These are phyloP conservation scores for Nannizzia gypsea DNA, from an alignment of 2,329 filamentous ascomycete species.

Conservation along the genomic window DNA sequence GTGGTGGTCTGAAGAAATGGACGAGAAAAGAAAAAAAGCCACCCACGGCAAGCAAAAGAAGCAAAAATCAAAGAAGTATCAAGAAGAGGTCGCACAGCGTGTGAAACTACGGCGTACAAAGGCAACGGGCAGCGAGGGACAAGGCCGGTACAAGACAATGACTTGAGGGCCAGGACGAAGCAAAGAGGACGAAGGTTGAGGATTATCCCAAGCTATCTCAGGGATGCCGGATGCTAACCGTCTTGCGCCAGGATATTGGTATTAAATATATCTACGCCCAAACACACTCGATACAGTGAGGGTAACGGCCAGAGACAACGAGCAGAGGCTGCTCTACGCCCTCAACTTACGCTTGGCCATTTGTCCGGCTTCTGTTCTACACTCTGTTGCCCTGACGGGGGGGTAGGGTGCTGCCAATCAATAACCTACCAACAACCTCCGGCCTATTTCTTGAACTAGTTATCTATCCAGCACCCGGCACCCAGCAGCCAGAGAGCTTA, in stretches of 20 bases:
- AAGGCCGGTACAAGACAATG: neutral
- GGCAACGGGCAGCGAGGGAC: conserved; percentile 5
- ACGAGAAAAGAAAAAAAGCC: neutral
- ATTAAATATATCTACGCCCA: too few species aligned
- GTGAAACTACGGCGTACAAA: conserved; percentile 15
- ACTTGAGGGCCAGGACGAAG: neutral
- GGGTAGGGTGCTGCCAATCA: too few species aligned
- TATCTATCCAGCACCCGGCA: too few species aligned
- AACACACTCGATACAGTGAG: too few species aligned
- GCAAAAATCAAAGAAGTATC: neutral
- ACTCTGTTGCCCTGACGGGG: too few species aligned
- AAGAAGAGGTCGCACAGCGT: conserved; percentile 12
- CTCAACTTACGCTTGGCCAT: too few species aligned
- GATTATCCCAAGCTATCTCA: neutral
- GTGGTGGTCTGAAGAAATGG: neutral
- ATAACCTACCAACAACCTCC: too few species aligned
- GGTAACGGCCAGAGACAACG: too few species aligned
- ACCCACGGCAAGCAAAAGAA: conserved; percentile 1
- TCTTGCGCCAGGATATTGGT: neutral
- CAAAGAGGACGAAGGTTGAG: neutral
- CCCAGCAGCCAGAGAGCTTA: too few species aligned
- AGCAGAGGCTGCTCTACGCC: too few species aligned
- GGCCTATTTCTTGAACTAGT: too few species aligned
- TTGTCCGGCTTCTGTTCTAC: too few species aligned
- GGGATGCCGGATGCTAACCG: neutral